Conservation (phyloP, 2,329 filamentous ascomycete species). For the Clonostachys rhizophaga region DNA sequence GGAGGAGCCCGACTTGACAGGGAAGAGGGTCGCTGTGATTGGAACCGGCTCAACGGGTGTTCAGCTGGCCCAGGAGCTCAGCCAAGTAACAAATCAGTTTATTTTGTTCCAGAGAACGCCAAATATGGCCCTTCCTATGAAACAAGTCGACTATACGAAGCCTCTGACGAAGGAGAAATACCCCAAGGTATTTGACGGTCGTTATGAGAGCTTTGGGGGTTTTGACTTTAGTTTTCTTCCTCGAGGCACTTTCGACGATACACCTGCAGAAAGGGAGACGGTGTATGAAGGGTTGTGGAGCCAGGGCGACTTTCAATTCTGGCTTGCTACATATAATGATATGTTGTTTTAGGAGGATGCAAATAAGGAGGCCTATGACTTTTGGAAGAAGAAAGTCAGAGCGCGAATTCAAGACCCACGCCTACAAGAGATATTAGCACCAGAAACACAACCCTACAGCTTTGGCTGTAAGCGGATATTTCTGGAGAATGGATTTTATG, state of each 20-base stretch:
- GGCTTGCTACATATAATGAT: constrained; percentile 40
- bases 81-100: background rate
- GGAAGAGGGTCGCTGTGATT: constrained; percentile 58
- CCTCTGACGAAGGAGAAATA: too few species aligned
- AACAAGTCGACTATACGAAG: constrained; percentile 30
- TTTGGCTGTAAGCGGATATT: constrained; percentile 40
- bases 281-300: constrained; percentile 37
- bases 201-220: background rate
- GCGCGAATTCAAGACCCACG: constrained; percentile 36
- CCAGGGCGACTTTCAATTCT: constrained; percentile 39
- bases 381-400: constrained; percentile 39
- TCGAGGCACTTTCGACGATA: constrained; percentile 5
- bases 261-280: constrained; percentile 32
- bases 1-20: constrained; percentile 31
- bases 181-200: constrained; percentile 8
- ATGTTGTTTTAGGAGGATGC: constrained; percentile 29
- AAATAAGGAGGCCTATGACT: constrained; percentile 40
- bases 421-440: constrained; percentile 39
- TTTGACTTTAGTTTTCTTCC: constrained; percentile 1
- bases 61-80: constrained; percentile 24
- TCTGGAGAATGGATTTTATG: constrained; percentile 44
- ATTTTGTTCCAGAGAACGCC: constrained; percentile 18
- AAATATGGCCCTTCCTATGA: constrained; percentile 54
- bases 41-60: constrained; percentile 62
- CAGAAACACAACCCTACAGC: constrained; percentile 33